These are phyloP conservation scores for Pulveroboletus sp. DNA, from an alignment of 768 basidiomycete species.

Conservation along the genomic window DNA sequence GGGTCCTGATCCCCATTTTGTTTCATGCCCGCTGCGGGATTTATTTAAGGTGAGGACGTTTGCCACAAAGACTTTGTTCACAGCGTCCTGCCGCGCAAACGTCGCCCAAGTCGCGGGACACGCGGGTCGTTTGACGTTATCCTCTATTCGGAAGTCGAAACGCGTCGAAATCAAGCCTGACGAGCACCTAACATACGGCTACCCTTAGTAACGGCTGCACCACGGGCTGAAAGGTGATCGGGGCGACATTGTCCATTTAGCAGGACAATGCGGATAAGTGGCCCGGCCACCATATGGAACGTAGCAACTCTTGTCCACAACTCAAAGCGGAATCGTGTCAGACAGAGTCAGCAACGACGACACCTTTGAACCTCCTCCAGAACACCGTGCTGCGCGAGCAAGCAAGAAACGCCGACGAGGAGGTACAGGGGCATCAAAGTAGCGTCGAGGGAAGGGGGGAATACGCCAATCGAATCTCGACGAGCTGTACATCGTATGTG, in stretches of 20 bases:
- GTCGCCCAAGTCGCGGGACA: too few relatives aligned
- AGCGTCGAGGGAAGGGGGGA: constrained; percentile 1
- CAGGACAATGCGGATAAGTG: too few relatives aligned
- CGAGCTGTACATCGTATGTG: constrained; percentile 17
- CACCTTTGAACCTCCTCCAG: neutral
- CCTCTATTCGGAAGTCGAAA: too few relatives aligned
- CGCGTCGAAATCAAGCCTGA: neutral
- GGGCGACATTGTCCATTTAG: neutral
- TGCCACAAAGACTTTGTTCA: too few relatives aligned
- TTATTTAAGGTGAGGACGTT: too few relatives aligned
- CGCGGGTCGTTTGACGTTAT: too few relatives aligned
- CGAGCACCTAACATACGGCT: neutral
- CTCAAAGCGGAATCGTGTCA: neutral
- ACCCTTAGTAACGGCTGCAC: neutral
- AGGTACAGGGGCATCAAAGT: constrained; percentile 1
- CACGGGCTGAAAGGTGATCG: neutral
- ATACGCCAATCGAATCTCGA: constrained; percentile 18
- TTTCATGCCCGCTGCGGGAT: too few relatives aligned
- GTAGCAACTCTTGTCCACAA: neutral
- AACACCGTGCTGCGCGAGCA: neutral
- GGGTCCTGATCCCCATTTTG: too few relatives aligned
- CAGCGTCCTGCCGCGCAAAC: too few relatives aligned
- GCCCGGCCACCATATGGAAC: constrained; percentile 15
- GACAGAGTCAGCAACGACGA: neutral
- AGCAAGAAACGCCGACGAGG: constrained; percentile 6